Evolutionary conservation across 495 filamentous ascomycete genomes (phyloP).

Genomic region (Neurospora tetraspora): DNA sequence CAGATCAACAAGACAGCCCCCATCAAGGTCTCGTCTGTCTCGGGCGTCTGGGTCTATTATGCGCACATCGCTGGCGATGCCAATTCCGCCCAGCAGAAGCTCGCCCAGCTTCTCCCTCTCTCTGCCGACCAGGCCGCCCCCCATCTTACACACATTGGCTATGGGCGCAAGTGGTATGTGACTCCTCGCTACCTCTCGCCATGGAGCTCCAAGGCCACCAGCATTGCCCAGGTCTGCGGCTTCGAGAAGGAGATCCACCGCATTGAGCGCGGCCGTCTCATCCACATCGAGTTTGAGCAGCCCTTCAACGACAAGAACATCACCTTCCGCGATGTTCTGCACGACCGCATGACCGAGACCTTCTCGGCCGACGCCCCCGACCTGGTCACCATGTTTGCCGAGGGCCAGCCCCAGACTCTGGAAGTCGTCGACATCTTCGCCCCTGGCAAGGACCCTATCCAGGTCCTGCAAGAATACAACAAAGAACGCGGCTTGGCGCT

Average conservation of each 20-base stretch:
- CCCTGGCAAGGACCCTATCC: constrained; percentile 48
- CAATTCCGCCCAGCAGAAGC: constrained; percentile 22
- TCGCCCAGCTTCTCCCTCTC: constrained; percentile 33
- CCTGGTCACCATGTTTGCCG: constrained; percentile 66
- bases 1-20: constrained; percentile 34
- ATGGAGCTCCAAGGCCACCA: constrained; percentile 95
- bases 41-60: constrained; percentile 45
- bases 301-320: constrained; percentile 38
- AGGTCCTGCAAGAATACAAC: constrained; percentile 73
- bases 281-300: constrained; percentile 51
- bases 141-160: constrained; percentile 21
- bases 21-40: constrained; percentile 31
- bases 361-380: constrained; percentile 56
- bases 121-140: constrained; percentile 4
- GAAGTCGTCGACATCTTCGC: constrained; percentile 62
- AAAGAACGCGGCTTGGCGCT: constrained; percentile 71
- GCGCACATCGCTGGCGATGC: constrained; percentile 29
- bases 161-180: constrained; percentile 46
- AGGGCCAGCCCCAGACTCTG: constrained; percentile 58
- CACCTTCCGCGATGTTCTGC: constrained; percentile 58
- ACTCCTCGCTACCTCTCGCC: constrained; percentile 85
- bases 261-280: constrained; percentile 76
- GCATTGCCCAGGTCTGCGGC: constrained; percentile 86
- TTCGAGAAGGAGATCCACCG: constrained; percentile 61
- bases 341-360: constrained; percentile 91